Base-by-base conservation (phyloP, 768 basidiomycete genomes). In the Collybia nuda region DNA sequence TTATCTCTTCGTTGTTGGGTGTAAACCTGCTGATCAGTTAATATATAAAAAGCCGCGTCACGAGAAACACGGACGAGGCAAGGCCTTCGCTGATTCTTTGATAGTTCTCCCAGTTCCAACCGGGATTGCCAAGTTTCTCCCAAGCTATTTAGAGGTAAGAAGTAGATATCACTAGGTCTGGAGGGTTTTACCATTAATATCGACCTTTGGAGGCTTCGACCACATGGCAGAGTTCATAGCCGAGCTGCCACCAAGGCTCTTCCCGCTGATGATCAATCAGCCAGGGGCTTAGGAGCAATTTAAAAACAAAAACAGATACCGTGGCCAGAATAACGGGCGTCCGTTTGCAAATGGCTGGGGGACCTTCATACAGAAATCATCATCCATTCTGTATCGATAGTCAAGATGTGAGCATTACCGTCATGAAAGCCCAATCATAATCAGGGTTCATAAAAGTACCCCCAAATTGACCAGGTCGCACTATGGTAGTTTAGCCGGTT, bases 111-210 rank as follows among this genome's bases (percentile, higher is more conserved):
- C 76, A 82, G 54, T 79, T 80, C 80, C 80, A 83, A 5, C 79
- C 80, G 1, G 69, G 67, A 50, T 81, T 81, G 5, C 80, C 80
- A n/a, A 83, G 65, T 45, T 66, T 64, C 56, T 80, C 79, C 42
- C 75, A 64, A 5, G 64, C 40, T 41, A 26, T 41, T 41, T 22
- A 11, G 19, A 14, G 24, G 15, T 41, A 11, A 41, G 40, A 14
- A 9, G 40, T 17, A 11, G 24, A 14, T 15, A 41, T 19, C 5
- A 15, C 24, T 3, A 22, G 40, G 18, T 7, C 11, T 22, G 40
- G 21, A 21, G n/a, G 7, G 12, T 17, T 12, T 41, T 21, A 41
- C 40, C 67, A 45, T 69, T 63, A 19, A 67, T 49, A 40, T 68
- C 68, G 2, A 39, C 45, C 17, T 59, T 60, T 23, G 66, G 67